Evolutionary conservation across 352 stramenopile genomes (phyloP).

Genomic region (Globisporangium emineosum): DNA sequence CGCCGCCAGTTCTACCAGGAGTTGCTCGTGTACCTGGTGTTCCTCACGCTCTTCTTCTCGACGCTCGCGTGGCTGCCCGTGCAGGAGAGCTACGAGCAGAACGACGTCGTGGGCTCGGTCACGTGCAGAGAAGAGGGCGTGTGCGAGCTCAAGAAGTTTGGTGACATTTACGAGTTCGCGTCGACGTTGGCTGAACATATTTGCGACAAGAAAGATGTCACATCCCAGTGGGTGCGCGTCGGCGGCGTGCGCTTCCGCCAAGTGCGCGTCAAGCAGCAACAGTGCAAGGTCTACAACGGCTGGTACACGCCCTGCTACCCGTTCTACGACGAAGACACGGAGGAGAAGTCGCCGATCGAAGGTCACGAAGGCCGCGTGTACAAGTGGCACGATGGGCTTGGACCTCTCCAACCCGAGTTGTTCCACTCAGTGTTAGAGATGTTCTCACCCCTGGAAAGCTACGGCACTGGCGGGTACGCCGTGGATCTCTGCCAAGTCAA

Average conservation of each 20-base stretch:
- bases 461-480: constrained; percentile 64
- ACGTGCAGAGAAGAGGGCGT: constrained; percentile 80
- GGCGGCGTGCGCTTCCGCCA: constrained; percentile 80
- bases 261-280: constrained; percentile 71
- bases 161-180: constrained; percentile 79
- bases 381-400: constrained; percentile 63
- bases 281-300: constrained; percentile 62
- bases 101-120: constrained; percentile 72
- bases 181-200: constrained; percentile 44
- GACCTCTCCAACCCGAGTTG: constrained; percentile 49
- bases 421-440: constrained; percentile 54
- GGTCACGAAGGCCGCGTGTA: constrained; percentile 51
- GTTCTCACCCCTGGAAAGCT: constrained; percentile 41
- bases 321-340: constrained; percentile 46
- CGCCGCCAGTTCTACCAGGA: constrained; percentile 88
- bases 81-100: constrained; percentile 81
- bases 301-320: constrained; percentile 74
- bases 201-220: constrained; percentile 51
- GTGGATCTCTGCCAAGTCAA: constrained; percentile 71
- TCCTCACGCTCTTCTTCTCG: constrained; percentile 76
- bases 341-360: constrained; percentile 50
- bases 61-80: constrained; percentile 76
- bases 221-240: constrained; percentile 70
- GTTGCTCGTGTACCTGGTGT: constrained; percentile 80
- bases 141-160: constrained; percentile 74